These are phyloP conservation scores for Fusarium brachygibbosum DNA, from an alignment of 2,329 filamentous ascomycete species.

Conservation along the genomic window DNA sequence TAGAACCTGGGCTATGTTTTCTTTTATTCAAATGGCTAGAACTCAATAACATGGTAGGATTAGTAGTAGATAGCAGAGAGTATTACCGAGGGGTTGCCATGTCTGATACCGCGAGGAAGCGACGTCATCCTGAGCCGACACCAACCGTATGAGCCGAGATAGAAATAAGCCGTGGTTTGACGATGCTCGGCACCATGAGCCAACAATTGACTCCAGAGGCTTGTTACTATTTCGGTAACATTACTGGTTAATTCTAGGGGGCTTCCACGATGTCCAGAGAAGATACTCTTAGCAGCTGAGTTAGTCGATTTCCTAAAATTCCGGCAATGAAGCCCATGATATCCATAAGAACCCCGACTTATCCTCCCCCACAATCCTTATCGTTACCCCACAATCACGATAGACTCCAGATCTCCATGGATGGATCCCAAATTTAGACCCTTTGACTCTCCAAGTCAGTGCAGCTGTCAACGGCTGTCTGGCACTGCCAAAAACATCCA, in stretches of 20 bases:
- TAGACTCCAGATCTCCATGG: constrained; percentile 33
- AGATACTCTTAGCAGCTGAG: neutral
- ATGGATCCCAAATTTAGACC: constrained; percentile 14
- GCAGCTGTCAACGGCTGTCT: constrained; percentile 23
- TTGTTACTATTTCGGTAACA: neutral
- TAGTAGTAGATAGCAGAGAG: constrained; percentile 17
- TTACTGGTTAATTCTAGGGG: neutral
- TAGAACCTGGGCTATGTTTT: constrained; percentile 6
- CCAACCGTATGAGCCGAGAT: constrained; percentile 50
- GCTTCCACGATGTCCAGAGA: neutral
- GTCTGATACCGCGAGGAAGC: constrained; percentile 41
- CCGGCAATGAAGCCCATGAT: constrained; percentile 8
- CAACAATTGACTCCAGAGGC: constrained; percentile 11
- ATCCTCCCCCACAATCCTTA: constrained; percentile 42
- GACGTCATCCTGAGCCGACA: constrained; percentile 53
- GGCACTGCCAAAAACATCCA: constrained; percentile 7
- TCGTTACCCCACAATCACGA: constrained; percentile 43
- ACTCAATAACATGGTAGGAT: constrained; percentile 18
- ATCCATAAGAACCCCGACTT: constrained; percentile 19
- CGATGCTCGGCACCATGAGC: constrained; percentile 42
- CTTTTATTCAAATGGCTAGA: constrained; percentile 25
- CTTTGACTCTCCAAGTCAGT: constrained; percentile 1
- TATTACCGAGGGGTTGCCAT: constrained; percentile 46
- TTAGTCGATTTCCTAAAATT: neutral
- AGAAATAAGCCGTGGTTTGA: constrained; percentile 47